Base-by-base conservation (phyloP, 148 eudicot genomes). In the Silene conica region DNA sequence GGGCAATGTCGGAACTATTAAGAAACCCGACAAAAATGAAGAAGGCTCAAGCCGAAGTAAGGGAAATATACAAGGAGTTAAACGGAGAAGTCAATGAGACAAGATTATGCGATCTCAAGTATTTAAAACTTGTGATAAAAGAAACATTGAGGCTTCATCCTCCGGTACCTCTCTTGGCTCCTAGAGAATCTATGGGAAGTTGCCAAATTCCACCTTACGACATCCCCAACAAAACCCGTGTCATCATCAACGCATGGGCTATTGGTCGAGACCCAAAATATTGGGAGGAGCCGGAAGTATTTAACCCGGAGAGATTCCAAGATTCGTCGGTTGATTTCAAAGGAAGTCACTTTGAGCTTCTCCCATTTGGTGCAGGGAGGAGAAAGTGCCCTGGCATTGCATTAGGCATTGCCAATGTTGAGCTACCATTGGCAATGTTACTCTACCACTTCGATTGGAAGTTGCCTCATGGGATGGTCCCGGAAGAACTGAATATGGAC, bases 331-430 rank as follows among this genome's bases (percentile, higher is more conserved):
- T 80, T 0, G 83, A 77, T 46, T 73, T 54, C 52, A 77, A 63
- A 34, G 83, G 83, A 56, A 58, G 22, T 4, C 26, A 80, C 46
- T 80, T 77, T 14, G 79, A 73, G 11, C 66, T 76, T 21, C 46
- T 79, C 3, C 80, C 85, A 7, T 82, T 82, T 76, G 85, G 85
- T 41, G 77, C 83, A 3, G 83, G 83, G 41, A 72, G 86, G 77
- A 78, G 82, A 73, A 74, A 77, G 31, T 83, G 86, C 12, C 81
- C 83, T 0, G 83, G 81, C 6, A 74, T 83, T 10, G 22, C 77
- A 15, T 74, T 61, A 26, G 81, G 74, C 38, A 8, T 77, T 11
- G 71, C 83, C 20, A 80, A 74, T 52, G 58, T 83, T 13, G 82
- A 83, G 62, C 76, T 83, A 0, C 75, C 73, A n/a, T 73, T 83